Evolutionary conservation across 495 filamentous ascomycete species (phyloP).

Genomic region (Penicillium fimorum): DNA sequence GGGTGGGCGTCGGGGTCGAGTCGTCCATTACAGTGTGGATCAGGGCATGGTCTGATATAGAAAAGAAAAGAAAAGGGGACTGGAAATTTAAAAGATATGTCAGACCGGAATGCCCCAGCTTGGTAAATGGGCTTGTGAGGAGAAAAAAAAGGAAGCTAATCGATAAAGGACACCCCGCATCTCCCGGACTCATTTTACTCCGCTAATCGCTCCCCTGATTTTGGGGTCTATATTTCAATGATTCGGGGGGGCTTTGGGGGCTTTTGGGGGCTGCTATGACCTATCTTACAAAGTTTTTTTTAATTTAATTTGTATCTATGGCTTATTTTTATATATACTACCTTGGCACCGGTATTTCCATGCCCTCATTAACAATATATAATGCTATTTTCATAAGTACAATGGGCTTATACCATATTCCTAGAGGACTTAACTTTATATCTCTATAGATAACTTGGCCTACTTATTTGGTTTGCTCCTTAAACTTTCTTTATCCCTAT

Average conservation of each 20-base stretch:
- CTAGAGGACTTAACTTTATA: too few species aligned
- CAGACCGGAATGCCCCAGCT: neutral
- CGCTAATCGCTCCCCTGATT: neutral
- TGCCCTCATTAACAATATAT: too few species aligned
- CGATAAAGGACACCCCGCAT: slow-evolving; percentile 11
- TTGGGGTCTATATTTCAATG: too few species aligned
- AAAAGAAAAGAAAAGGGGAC: slow-evolving; percentile 8
- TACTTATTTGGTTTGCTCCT: too few species aligned
- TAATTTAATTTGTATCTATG: too few species aligned
- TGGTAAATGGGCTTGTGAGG: neutral
- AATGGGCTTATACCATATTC: too few species aligned
- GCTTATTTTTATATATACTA: too few species aligned
- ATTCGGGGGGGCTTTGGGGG: too few species aligned
- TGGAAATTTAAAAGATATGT: neutral
- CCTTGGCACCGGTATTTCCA: too few species aligned
- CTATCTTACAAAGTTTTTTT: neutral
- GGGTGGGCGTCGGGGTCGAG: slow-evolving; percentile 24
- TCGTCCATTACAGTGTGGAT: slow-evolving; percentile 29
- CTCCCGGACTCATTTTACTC: slow-evolving; percentile 12
- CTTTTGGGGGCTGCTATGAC: neutral
- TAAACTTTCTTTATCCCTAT: too few species aligned
- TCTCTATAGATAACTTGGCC: too few species aligned
- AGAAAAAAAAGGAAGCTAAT: neutral
- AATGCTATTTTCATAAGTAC: too few species aligned
- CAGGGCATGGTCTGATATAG: slow-evolving; percentile 26